Conservation (phyloP, 495 filamentous ascomycete species). For the Talaromyces borbonicus region DNA sequence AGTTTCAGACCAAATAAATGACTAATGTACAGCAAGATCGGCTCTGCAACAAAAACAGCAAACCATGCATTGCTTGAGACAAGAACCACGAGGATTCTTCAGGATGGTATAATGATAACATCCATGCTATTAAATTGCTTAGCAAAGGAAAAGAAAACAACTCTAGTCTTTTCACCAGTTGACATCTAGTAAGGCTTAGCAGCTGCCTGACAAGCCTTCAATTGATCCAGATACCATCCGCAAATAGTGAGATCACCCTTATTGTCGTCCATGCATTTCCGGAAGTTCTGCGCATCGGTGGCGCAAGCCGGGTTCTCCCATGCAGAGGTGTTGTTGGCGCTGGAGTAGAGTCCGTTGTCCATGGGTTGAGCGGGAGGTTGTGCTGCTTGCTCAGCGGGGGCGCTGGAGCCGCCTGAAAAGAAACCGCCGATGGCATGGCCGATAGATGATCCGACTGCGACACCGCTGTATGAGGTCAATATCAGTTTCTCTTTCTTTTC, state of each 20-base stretch:
- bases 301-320: constrained; percentile 55
- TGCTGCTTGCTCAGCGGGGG: constrained; percentile 48
- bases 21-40: constrained; percentile 11
- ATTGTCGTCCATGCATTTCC: constrained; percentile 91
- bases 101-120: not conserved
- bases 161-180: not conserved
- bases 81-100: not conserved
- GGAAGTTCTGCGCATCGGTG: constrained; percentile 73
- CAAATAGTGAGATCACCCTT: constrained; percentile 90
- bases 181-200: constrained; percentile 67
- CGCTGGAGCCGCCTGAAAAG: constrained; percentile 58
- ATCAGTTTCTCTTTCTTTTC: constrained; percentile 4
- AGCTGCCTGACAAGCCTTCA: constrained; percentile 92
- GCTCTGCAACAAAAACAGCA: constrained; percentile 1
- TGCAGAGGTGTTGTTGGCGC: constrained; percentile 39
- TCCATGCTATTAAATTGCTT: constrained; percentile 7
- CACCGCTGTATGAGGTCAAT: constrained; percentile 52
- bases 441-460: constrained; percentile 88
- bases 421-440: constrained; percentile 86
- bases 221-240: constrained; percentile 95
- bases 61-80: constrained; percentile 2
- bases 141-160: not conserved
- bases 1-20: constrained; percentile 15
- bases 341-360: constrained; percentile 42
- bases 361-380: constrained; percentile 31